These are phyloP conservation scores for Protea cynaroides DNA, from an alignment of 164 flowering plant genomes.

Conservation along the genomic window DNA sequence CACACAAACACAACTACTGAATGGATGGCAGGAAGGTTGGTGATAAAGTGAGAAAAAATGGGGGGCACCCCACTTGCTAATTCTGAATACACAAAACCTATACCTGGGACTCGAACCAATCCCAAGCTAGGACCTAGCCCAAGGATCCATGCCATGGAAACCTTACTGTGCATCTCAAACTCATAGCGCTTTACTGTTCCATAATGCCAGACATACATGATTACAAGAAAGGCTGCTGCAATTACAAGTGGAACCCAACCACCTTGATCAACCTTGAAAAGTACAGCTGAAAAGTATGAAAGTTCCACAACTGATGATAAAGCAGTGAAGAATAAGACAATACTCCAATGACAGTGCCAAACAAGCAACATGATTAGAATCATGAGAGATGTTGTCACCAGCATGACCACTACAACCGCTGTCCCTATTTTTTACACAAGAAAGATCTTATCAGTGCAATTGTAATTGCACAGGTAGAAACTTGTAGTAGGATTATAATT, in stretches of 20 bases:
- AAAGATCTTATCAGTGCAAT: not conserved
- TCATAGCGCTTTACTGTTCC: constrained; percentile 86
- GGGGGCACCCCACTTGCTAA: constrained; percentile 93
- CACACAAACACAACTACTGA: constrained; percentile 88
- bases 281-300: constrained; percentile 67
- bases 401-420: constrained; percentile 81
- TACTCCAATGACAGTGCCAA: constrained; percentile 87
- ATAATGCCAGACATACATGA: constrained; percentile 94
- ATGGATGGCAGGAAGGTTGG: constrained; percentile 94
- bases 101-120: constrained; percentile 92
- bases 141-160: constrained; percentile 94
- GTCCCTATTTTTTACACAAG: constrained; percentile 50
- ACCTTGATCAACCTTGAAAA: constrained; percentile 88
- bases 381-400: constrained; percentile 84
- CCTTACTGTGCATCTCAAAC: constrained; percentile 91
- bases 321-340: constrained; percentile 56
- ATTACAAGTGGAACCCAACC: constrained; percentile 98
- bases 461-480: too few relatives aligned
- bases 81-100: constrained; percentile 94
- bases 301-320: constrained; percentile 66
- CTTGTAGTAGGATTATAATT: not conserved
- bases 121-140: constrained; percentile 97
- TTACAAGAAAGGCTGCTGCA: constrained; percentile 64
- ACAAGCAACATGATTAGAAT: constrained; percentile 76
- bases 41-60: constrained; percentile 95